Evolutionary conservation across 352 stramenopile species (phyloP), one percentile per base, ranked within the genome.

Genomic region (Blastocystis sp.): DNA sequence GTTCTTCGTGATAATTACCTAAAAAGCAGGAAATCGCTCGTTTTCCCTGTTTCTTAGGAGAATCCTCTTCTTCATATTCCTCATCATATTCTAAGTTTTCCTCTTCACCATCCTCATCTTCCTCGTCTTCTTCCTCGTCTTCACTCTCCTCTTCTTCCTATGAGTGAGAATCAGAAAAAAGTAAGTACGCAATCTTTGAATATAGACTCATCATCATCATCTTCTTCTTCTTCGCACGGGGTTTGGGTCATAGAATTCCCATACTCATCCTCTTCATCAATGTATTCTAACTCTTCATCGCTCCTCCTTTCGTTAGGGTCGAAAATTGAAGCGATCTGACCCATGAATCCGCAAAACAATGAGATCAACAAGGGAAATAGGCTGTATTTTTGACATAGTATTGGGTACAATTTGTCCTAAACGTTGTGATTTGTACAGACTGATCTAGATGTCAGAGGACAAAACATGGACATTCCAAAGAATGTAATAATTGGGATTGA

Each of bases 61-160:
- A 62, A 62, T 62, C 56, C 40, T 48, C 40, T 9, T 48, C 40
- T 9, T 48, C 40, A 33, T 48, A 42, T 59, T 56, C 37, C 17
- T 30, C 30, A 7, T 78, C 66, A 35, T 58, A 35, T 53, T 78
- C 22, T 53, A 6, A 35, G 22, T 56, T 78, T 33, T 57, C 44
- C 57, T 27, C 37, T 0, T 78, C 66, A 56, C 66, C n/a, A 17
- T n/a, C 13, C 24, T 78, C 24, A 27, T 56, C 0, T 56, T 78
- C 66, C 37, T 56, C 66, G 37, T 58, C 57, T 53, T 62, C 27
- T 17, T 68, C 22, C 15, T 51, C 73, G 17, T 44, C 24, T 35
- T 35, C 35, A 15, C 37, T 54, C 27, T 64, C 73, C 24, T 84
- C 73, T 44, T 84, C 73, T 60, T 84, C 51, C 73, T 84, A 54